Conservation (phyloP, 257 asterid genomes). For the Cruciata laevipes region DNA sequence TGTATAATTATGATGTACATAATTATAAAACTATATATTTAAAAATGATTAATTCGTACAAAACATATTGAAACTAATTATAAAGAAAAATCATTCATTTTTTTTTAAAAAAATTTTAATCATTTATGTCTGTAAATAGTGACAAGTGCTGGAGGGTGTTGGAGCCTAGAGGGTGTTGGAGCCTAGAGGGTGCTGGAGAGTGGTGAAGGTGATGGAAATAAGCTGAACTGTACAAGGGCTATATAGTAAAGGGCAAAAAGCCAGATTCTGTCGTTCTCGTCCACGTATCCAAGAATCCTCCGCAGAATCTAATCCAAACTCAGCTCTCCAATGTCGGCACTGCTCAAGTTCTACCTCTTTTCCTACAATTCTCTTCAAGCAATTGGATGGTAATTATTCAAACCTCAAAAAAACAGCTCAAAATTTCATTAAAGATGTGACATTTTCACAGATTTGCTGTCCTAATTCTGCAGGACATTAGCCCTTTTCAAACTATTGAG, state of each 20-base stretch:
- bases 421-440: neutral
- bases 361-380: conserved; percentile 60
- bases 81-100: no score
- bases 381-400: conserved; percentile 49
- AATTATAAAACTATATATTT: no score
- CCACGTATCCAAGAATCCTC: neutral
- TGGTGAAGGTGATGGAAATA: no score
- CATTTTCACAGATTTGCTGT: conserved; percentile 2
- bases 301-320: neutral
- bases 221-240: no score
- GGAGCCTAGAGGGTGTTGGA: no score
- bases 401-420: neutral
- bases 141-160: no score
- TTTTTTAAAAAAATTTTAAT: no score
- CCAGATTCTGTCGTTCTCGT: neutral
- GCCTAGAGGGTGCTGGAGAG: no score
- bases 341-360: conserved; percentile 49
- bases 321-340: conserved; percentile 28
- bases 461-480: conserved; percentile 40
- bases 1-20: no score
- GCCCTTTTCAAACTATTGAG: conserved; percentile 53
- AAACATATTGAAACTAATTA: no score
- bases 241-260: neutral
- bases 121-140: no score
- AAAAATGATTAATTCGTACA: no score